Conservation (phyloP, 345 rosid species). For the Aquilaria yunnanensis region DNA sequence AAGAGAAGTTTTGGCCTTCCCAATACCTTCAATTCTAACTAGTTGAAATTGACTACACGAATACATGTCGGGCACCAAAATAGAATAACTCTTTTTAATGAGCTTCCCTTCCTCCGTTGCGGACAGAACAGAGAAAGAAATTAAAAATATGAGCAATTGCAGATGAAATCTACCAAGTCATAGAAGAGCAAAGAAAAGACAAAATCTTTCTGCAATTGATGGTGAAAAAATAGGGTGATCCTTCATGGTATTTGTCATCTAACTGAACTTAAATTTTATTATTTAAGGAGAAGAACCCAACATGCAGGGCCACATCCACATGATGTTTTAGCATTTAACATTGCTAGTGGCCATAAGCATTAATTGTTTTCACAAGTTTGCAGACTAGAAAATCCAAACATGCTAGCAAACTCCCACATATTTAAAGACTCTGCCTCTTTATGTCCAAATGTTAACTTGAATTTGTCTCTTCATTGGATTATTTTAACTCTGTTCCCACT, state of each 20-base stretch:
- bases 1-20: too few species aligned
- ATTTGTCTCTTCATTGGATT: too few species aligned
- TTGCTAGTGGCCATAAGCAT: constrained; percentile 5
- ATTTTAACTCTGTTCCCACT: too few species aligned
- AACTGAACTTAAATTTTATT: constrained; percentile 17
- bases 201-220: constrained; percentile 5
- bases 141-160: constrained; percentile 6
- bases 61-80: too few species aligned
- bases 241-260: constrained; percentile 23
- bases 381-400: constrained; percentile 7
- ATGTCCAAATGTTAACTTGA: too few species aligned
- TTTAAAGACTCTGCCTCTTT: background rate
- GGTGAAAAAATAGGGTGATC: constrained; percentile 1
- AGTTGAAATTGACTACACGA: too few species aligned
- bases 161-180: constrained; percentile 6
- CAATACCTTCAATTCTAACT: too few species aligned
- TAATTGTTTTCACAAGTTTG: constrained; percentile 3
- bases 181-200: constrained; percentile 7
- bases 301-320: constrained; percentile 32
- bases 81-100: too few species aligned
- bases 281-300: constrained; percentile 18
- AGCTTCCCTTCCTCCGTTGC: too few species aligned
- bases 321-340: background rate
- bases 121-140: background rate
- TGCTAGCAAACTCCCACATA: constrained; percentile 5